Evolutionary conservation across 2,329 filamentous ascomycete genomes (phyloP).

Genomic region (Didymella sp.): DNA sequence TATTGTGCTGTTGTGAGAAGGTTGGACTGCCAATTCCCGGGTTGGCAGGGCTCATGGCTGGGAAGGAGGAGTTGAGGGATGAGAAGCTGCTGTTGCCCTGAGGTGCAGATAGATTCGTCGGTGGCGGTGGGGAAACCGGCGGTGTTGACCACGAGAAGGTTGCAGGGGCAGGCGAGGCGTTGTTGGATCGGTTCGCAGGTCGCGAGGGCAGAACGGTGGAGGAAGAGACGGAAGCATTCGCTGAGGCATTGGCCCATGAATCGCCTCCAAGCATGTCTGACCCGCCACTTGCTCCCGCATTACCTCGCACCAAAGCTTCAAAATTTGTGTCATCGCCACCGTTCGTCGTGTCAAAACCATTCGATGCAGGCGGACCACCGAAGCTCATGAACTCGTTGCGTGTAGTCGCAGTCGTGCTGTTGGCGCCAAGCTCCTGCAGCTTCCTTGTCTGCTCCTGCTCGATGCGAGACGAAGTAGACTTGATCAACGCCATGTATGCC

Average conservation of each 20-base stretch:
- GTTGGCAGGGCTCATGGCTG: constrained; percentile 46
- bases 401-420: constrained; percentile 59
- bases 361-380: constrained; percentile 60
- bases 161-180: constrained; percentile 46
- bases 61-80: constrained; percentile 46
- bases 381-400: constrained; percentile 75
- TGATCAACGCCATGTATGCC: constrained; percentile 88
- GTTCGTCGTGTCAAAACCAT: constrained; percentile 63
- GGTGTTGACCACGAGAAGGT: constrained; percentile 57
- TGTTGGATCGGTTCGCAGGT: constrained; percentile 37
- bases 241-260: constrained; percentile 51
- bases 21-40: constrained; percentile 43
- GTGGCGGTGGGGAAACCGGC: constrained; percentile 45
- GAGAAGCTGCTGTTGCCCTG: constrained; percentile 50
- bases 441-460: constrained; percentile 90
- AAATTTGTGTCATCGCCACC: constrained; percentile 77
- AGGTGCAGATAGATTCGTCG: constrained; percentile 32
- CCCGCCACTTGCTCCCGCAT: constrained; percentile 46
- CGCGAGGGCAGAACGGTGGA: constrained; percentile 38
- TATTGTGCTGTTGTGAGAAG: constrained; percentile 47
- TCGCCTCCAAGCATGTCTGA: constrained; percentile 53
- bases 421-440: constrained; percentile 79
- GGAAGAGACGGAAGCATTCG: constrained; percentile 42
- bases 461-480: constrained; percentile 76
- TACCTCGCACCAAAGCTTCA: constrained; percentile 83